phyloP scores from a whole-genome alignment of 1,284 basidiomycete genomes.

The Ceratobasidium sp. region DNA sequence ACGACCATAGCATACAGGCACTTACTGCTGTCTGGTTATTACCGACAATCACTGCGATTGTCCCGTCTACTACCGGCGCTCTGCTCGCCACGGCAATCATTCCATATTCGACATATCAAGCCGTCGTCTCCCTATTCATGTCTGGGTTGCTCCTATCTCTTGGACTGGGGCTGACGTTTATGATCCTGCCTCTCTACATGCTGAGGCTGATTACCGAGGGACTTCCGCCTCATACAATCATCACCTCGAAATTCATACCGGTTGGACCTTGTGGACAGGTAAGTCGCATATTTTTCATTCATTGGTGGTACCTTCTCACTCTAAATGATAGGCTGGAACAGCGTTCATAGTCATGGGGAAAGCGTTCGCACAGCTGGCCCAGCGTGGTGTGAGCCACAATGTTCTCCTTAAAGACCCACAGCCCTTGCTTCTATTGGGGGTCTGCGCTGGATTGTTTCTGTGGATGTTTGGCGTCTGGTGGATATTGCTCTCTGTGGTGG shows the following conservation, averaged over 20 bases:
- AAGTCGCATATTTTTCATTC: background rate
- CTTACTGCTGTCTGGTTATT: constrained; percentile 18
- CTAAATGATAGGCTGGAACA: constrained; percentile 7
- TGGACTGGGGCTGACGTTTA: constrained; percentile 19
- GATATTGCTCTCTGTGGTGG: constrained; percentile 7
- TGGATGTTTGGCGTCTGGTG: constrained; percentile 33
- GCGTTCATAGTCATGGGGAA: constrained; percentile 14
- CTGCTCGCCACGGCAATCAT: constrained; percentile 17
- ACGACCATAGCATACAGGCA: constrained; percentile 12
- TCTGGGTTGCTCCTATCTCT: constrained; percentile 2
- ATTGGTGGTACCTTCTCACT: background rate
- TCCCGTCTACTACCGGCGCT: constrained; percentile 14
- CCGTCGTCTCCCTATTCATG: background rate
- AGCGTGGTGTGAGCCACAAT: background rate
- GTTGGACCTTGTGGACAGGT: constrained; percentile 31
- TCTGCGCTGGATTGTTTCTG: constrained; percentile 1
- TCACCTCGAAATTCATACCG: constrained; percentile 27
- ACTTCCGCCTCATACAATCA: constrained; percentile 18
- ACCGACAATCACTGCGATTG: constrained; percentile 20
- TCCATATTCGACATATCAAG: background rate
- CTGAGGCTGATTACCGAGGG: constrained; percentile 26
- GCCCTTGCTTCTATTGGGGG: background rate
- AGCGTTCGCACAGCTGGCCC: constrained; percentile 3
- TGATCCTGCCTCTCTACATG: constrained; percentile 24
- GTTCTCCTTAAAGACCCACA: background rate